Conservation (phyloP, 306 rosid genomes). For the Elaeagnus macrophylla region DNA sequence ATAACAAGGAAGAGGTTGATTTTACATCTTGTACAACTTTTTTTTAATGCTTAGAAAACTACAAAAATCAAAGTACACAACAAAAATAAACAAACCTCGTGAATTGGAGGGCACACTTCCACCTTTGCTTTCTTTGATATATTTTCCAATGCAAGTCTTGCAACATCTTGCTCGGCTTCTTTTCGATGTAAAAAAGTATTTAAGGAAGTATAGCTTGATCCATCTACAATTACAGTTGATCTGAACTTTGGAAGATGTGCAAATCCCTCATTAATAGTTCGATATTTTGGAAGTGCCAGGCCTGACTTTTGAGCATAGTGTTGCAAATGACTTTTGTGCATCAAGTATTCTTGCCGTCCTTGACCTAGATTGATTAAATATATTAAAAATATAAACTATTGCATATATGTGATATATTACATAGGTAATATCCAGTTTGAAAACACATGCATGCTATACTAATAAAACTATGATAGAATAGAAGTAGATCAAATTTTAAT, state of each 20-base stretch:
- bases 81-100: slow-evolving; percentile 27
- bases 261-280: slow-evolving; percentile 33
- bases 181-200: slow-evolving; percentile 19
- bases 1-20: not conserved
- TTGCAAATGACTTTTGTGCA: slow-evolving; percentile 28
- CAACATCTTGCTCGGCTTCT: slow-evolving; percentile 48
- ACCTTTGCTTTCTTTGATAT: slow-evolving; percentile 16
- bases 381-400: no score
- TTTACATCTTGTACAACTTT: not conserved
- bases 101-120: slow-evolving; percentile 25
- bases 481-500: no score
- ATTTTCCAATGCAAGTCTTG: slow-evolving; percentile 30
- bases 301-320: slow-evolving; percentile 21
- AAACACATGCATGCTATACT: no score
- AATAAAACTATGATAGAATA: no score
- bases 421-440: no score
- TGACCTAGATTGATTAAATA: no score
- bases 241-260: slow-evolving; percentile 21
- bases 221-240: slow-evolving; percentile 35
- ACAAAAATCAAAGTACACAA: no score
- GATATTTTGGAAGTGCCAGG: slow-evolving; percentile 24
- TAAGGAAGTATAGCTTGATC: slow-evolving; percentile 18
- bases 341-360: slow-evolving; percentile 7
- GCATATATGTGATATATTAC: no score
- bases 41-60: no score